Percentiles rank a stretch among this genome's conserved stretches.
Evolutionary conservation across 805 yeast species (phyloP).

Genomic region (Candida methanosorbosa): DNA sequence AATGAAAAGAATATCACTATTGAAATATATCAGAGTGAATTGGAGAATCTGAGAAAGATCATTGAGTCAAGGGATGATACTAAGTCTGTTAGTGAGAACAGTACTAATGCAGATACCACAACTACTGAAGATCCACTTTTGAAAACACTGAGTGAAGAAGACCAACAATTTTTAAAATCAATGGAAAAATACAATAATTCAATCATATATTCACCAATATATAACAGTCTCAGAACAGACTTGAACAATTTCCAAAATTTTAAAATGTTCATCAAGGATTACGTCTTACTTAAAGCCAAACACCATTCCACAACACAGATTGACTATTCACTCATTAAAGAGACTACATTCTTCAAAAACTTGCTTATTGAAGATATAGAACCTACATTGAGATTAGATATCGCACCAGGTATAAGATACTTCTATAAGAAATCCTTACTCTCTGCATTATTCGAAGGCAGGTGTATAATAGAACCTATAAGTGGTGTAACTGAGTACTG

Average conservation of each 20-base stretch:
- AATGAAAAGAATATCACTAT: constrained; percentile 64
- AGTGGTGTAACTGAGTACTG: constrained; percentile 74
- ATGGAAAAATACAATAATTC: constrained; percentile 15
- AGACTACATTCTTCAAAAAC: constrained; percentile 51
- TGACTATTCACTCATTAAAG: constrained; percentile 27
- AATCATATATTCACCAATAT: constrained; percentile 20
- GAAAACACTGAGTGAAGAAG: neutral
- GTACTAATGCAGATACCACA: neutral
- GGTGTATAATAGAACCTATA: constrained; percentile 78
- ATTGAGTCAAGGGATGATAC: constrained; percentile 18
- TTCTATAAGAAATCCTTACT: constrained; percentile 51
- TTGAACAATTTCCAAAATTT: constrained; percentile 35
- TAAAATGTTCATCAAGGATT: constrained; percentile 26
- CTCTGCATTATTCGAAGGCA: constrained; percentile 65
- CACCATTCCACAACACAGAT: too few relatives aligned
- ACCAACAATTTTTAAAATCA: constrained; percentile 9
- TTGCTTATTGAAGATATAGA: constrained; percentile 74
- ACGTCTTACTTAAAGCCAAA: constrained; percentile 5
- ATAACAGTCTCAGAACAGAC: constrained; percentile 33
- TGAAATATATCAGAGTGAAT: constrained; percentile 56
- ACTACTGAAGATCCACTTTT: neutral
- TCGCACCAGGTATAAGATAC: constrained; percentile 57
- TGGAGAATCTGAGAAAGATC: constrained; percentile 53
- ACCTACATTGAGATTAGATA: constrained; percentile 55
- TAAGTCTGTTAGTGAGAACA: neutral